A percentile compares a stretch with the other conserved stretches of the same genome.
phyloP scores from a whole-genome alignment of 345 rosid species.

The Clarkia xantiana region DNA sequence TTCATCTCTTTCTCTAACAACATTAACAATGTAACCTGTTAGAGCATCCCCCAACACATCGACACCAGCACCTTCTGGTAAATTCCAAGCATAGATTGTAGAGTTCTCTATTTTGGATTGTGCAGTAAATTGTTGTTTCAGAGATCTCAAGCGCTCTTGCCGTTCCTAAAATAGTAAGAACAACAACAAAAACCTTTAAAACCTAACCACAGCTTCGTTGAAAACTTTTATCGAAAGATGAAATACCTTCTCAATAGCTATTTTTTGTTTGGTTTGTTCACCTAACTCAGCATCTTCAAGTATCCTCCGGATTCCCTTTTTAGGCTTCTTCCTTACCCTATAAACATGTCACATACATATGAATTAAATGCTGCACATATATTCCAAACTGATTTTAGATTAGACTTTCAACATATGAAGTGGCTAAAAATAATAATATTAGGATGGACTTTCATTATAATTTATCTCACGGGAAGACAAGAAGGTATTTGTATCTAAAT shows the following conservation, averaged over 20 bases:
- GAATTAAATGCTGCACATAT: conserved; percentile 9
- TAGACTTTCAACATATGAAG: too few relatives aligned
- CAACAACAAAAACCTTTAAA: conserved; percentile 11
- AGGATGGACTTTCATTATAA: too few relatives aligned
- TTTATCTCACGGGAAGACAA: too few relatives aligned
- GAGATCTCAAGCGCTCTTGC: conserved; percentile 82
- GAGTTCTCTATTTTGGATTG: conserved; percentile 40
- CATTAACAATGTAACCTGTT: conserved; percentile 86
- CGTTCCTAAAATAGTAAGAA: conserved; percentile 54
- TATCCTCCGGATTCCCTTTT: conserved; percentile 86
- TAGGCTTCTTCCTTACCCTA: conserved; percentile 53
- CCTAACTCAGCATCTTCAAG: conserved; percentile 97
- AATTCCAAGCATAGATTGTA: conserved; percentile 26
- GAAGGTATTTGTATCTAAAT: too few relatives aligned
- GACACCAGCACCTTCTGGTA: conserved; percentile 44
- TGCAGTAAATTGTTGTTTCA: conserved; percentile 56
- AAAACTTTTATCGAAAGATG: conserved; percentile 8
- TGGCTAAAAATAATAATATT: too few relatives aligned
- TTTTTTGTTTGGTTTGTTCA: conserved; percentile 90
- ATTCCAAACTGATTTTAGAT: background rate
- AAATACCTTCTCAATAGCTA: conserved; percentile 88
- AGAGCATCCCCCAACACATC: conserved; percentile 80
- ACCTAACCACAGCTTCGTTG: conserved; percentile 5
- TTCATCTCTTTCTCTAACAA: conserved; percentile 92
- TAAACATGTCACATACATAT: conserved; percentile 14